A percentile compares a stretch with the other conserved stretches of the same genome.
Conservation (phyloP, 2,329 filamentous ascomycete genomes). For the Trichoderma hamatum region DNA sequence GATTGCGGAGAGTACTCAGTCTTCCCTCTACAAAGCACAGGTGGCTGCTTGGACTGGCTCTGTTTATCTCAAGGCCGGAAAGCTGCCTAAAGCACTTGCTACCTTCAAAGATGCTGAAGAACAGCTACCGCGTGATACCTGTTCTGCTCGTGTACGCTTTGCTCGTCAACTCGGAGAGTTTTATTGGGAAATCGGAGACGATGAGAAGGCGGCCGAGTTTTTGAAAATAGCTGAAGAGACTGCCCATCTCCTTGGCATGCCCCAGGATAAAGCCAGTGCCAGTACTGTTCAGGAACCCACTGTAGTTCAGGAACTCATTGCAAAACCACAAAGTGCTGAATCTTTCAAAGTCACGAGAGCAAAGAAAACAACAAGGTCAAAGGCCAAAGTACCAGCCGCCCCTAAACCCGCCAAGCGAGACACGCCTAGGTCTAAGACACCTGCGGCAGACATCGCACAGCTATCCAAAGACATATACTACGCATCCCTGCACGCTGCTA, state of each 20-base stretch:
- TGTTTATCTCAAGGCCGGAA: conserved; percentile 60
- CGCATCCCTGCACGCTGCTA: conserved; percentile 42
- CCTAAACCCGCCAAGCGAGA: neutral
- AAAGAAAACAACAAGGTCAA: conserved; percentile 33
- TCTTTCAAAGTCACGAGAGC: conserved; percentile 31
- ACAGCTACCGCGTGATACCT: conserved; percentile 50
- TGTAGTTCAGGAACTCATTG: conserved; percentile 21
- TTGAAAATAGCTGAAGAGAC: conserved; percentile 55
- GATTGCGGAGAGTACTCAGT: conserved; percentile 69
- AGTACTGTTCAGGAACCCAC: neutral
- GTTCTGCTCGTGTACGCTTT: conserved; percentile 45
- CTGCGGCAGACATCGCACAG: conserved; percentile 28
- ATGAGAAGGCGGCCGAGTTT: conserved; percentile 48
- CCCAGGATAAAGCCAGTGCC: conserved; percentile 28
- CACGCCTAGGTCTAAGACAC: conserved; percentile 31
- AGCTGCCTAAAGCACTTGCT: conserved; percentile 60
- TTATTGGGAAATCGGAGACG: conserved; percentile 53
- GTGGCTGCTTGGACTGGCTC: conserved; percentile 58
- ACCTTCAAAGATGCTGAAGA: conserved; percentile 58
- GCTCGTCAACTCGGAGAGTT: conserved; percentile 61
- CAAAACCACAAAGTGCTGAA: conserved; percentile 31
- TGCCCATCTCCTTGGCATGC: conserved; percentile 41
- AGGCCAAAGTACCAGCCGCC: conserved; percentile 24
- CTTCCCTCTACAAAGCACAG: conserved; percentile 60
- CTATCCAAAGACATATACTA: conserved; percentile 42